These are phyloP conservation scores for Evernia prunastri DNA, from an alignment of 495 filamentous ascomycete genomes.

Conservation along the genomic window DNA sequence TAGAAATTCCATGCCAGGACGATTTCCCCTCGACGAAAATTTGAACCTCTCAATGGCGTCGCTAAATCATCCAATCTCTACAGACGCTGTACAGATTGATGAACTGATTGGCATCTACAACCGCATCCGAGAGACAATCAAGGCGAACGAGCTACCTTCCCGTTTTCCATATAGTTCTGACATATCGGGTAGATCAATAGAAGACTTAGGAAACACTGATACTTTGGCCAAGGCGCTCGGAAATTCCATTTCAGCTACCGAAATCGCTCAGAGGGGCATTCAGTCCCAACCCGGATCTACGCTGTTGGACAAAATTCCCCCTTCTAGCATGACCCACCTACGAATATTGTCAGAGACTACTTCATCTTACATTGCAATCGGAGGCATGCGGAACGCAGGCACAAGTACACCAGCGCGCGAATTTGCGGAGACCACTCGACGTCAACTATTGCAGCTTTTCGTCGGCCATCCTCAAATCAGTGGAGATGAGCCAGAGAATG, in stretches of 20 bases:
- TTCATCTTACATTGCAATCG: constrained; percentile 74
- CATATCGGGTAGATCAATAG: constrained; percentile 28
- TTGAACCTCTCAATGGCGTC: constrained; percentile 32
- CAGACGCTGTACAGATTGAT: constrained; percentile 43
- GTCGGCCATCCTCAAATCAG: constrained; percentile 44
- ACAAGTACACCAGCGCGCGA: constrained; percentile 58
- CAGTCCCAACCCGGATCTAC: constrained; percentile 68
- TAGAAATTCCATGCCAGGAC: constrained; percentile 40
- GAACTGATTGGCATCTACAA: constrained; percentile 79
- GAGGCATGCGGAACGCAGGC: constrained; percentile 53
- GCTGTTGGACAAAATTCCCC: constrained; percentile 76
- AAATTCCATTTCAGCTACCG: constrained; percentile 80
- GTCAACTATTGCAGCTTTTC: constrained; percentile 75
- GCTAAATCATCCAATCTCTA: constrained; percentile 33
- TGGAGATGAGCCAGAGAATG: constrained; percentile 19
- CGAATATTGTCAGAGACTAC: constrained; percentile 85
- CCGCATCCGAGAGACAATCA: constrained; percentile 71
- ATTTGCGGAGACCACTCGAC: constrained; percentile 60
- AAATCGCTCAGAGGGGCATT: constrained; percentile 87
- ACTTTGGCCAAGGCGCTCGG: constrained; percentile 69
- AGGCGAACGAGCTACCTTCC: constrained; percentile 58
- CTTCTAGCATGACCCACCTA: constrained; percentile 77
- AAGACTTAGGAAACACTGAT: constrained; percentile 57
- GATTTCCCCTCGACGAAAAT: constrained; percentile 38
- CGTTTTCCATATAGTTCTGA: constrained; percentile 41